phyloP scores from a whole-genome alignment of 192 early-diverging fungal genomes.

The Linnemannia exigua region DNA sequence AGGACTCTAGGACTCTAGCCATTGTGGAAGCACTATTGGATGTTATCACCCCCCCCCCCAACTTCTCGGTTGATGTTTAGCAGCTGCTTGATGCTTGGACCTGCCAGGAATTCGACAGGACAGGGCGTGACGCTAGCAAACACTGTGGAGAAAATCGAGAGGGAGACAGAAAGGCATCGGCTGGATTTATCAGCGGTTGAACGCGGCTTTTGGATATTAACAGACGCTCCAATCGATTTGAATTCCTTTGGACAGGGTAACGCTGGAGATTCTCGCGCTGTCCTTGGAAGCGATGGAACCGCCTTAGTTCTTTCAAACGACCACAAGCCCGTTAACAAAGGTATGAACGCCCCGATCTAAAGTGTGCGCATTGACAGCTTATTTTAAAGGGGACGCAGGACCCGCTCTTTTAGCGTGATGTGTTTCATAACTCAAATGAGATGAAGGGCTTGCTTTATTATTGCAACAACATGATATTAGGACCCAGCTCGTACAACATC shows the following conservation, averaged over 20 bases:
- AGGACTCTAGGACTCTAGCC: neutral
- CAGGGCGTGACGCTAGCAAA: neutral
- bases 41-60: neutral
- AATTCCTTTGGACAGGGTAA: conserved; percentile 70
- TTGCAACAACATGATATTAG: neutral
- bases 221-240: too few species aligned
- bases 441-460: neutral
- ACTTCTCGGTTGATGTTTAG: neutral
- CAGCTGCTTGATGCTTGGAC: neutral
- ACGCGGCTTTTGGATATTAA: neutral
- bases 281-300: conserved; percentile 83
- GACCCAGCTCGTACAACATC: neutral
- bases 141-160: neutral
- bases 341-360: conserved; percentile 21
- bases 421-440: neutral
- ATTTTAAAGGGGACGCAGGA: neutral
- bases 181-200: neutral
- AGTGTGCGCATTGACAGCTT: neutral
- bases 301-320: conserved; percentile 87
- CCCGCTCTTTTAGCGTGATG: neutral
- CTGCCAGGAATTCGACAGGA: neutral
- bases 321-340: conserved; percentile 93
- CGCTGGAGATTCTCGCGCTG: conserved; percentile 95
- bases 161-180: neutral
- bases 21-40: neutral